These are phyloP conservation scores for Emergomyces pasteurianus DNA, from an alignment of 2,329 filamentous ascomycete species.

Conservation along the genomic window DNA sequence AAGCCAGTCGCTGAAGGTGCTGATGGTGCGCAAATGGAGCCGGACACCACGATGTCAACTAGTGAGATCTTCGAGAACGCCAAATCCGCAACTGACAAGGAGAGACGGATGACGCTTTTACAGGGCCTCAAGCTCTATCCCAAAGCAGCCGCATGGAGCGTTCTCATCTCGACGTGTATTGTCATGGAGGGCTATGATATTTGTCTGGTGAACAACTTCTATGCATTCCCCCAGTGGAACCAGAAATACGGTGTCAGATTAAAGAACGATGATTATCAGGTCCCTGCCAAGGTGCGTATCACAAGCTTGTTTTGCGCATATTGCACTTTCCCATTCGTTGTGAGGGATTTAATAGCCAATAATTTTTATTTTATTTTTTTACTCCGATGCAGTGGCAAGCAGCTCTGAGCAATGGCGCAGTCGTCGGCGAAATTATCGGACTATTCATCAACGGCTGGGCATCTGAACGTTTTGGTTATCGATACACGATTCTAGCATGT, in stretches of 20 bases:
- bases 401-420: slow-evolving; percentile 33
- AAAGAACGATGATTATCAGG: slow-evolving; percentile 26
- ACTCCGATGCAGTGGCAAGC: slow-evolving; percentile 30
- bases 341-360: background rate
- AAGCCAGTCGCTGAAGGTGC: background rate
- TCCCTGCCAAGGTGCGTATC: slow-evolving; percentile 26
- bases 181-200: slow-evolving; percentile 87
- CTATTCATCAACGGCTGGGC: slow-evolving; percentile 41
- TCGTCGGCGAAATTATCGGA: slow-evolving; percentile 38
- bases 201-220: slow-evolving; percentile 71
- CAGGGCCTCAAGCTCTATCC: slow-evolving; percentile 75
- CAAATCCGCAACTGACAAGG: slow-evolving; percentile 33
- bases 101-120: slow-evolving; percentile 56
- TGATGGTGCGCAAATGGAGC: background rate
- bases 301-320: background rate
- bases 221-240: slow-evolving; percentile 34
- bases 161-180: slow-evolving; percentile 83
- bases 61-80: slow-evolving; percentile 28
- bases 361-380: background rate
- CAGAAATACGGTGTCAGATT: slow-evolving; percentile 28
- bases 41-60: background rate
- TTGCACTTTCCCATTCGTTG: background rate
- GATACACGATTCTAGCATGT: slow-evolving; percentile 39
- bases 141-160: slow-evolving; percentile 71
- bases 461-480: slow-evolving; percentile 41